Evolutionary conservation across 306 rosid species (phyloP).

Genomic region (Luffa acutangula): DNA sequence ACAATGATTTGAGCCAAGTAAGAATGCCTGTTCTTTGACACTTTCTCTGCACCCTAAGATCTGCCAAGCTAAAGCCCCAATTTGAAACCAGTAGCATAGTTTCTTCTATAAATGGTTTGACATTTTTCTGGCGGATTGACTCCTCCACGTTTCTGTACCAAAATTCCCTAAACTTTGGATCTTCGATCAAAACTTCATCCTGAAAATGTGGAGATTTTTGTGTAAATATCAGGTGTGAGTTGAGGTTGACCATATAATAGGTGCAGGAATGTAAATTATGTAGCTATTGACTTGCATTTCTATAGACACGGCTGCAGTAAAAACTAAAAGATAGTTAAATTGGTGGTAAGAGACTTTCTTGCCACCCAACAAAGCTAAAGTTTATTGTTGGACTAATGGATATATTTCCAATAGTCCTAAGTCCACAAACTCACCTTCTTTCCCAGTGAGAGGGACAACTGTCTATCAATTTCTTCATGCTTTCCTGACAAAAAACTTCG

Average conservation of each 20-base stretch:
- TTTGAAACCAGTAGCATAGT: constrained; percentile 63
- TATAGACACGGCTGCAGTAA: neutral
- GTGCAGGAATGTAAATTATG: neutral
- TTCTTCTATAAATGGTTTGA: constrained; percentile 73
- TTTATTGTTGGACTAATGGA: neutral
- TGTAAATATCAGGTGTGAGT: constrained; percentile 3
- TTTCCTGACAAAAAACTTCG: constrained; percentile 66
- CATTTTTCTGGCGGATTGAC: constrained; percentile 68
- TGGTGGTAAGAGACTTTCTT: neutral
- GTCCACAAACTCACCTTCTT: constrained; percentile 45
- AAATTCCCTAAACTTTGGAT: constrained; percentile 46
- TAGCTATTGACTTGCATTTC: neutral
- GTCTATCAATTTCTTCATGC: constrained; percentile 60
- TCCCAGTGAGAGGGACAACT: constrained; percentile 50
- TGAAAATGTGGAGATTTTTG: constrained; percentile 17
- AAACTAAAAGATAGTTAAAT: neutral
- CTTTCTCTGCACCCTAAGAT: constrained; percentile 66
- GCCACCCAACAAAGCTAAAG: neutral
- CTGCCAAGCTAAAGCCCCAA: constrained; percentile 73
- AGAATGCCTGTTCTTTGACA: constrained; percentile 59
- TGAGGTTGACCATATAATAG: neutral
- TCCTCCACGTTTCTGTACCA: constrained; percentile 83
- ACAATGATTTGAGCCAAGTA: constrained; percentile 75
- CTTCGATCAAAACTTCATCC: constrained; percentile 70
- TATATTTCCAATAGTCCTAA: neutral